A percentile compares a stretch with the other conserved stretches of the same genome.
These are phyloP conservation scores for Colletotrichum truncatum DNA, from an alignment of 2,329 filamentous ascomycete species.

Conservation along the genomic window DNA sequence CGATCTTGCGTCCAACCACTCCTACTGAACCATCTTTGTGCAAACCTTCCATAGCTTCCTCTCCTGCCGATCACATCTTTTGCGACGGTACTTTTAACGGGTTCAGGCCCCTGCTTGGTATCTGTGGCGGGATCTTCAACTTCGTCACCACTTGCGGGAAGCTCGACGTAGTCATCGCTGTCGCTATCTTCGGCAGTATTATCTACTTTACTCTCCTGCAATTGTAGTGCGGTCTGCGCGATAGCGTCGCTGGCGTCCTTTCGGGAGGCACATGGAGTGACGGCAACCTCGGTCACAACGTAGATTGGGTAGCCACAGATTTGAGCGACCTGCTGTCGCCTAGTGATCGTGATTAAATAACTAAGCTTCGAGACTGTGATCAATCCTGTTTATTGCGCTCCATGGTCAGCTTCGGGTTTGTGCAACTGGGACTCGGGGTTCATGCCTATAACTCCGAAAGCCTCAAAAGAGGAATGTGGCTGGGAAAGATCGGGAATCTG, in stretches of 20 bases:
- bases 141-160: slow-evolving; percentile 47
- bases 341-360: slow-evolving; percentile 88
- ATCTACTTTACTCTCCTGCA: slow-evolving; percentile 51
- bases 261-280: slow-evolving; percentile 87
- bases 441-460: slow-evolving; percentile 67
- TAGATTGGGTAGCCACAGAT: slow-evolving; percentile 86
- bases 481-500: slow-evolving; percentile 53
- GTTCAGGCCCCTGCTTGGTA: slow-evolving; percentile 36
- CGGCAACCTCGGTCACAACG: slow-evolving; percentile 84
- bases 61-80: slow-evolving; percentile 87
- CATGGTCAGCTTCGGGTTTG: not conserved
- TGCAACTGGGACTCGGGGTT: slow-evolving; percentile 14
- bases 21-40: slow-evolving; percentile 89
- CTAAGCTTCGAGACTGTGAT: slow-evolving; percentile 82
- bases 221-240: slow-evolving; percentile 59
- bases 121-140: slow-evolving; percentile 52
- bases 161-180: slow-evolving; percentile 56
- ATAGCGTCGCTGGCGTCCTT: slow-evolving; percentile 79
- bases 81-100: slow-evolving; percentile 72
- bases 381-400: slow-evolving; percentile 67
- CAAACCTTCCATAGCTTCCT: slow-evolving; percentile 89
- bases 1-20: slow-evolving; percentile 82
- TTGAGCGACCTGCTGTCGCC: slow-evolving; percentile 87
- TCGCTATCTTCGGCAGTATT: slow-evolving; percentile 52
- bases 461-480: slow-evolving; percentile 63